Conservation (phyloP, 129 eudicot genomes). For the Flaveria sonorensis region DNA sequence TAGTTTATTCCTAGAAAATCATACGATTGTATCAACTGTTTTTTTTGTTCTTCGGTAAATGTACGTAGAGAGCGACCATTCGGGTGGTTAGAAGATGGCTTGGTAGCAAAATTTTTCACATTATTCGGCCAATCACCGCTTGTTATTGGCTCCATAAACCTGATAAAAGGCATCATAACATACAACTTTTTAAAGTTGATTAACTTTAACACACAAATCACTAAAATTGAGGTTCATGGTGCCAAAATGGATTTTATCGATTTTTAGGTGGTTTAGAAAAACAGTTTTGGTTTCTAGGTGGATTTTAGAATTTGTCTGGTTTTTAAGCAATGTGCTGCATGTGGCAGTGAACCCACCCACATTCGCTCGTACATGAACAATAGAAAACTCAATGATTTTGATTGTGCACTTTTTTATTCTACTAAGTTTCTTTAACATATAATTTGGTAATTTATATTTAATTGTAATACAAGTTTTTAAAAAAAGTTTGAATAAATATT, state of each 20-base stretch:
- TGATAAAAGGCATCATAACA: constrained; percentile 2
- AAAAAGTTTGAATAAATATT: too few species aligned
- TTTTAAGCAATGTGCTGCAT: too few species aligned
- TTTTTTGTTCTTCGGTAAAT: constrained; percentile 23
- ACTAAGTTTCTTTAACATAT: too few species aligned
- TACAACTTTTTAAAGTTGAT: neutral
- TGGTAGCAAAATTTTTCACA: constrained; percentile 35
- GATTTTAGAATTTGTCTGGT: too few species aligned
- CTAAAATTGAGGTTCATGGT: neutral
- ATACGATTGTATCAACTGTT: constrained; percentile 45
- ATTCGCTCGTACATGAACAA: neutral
- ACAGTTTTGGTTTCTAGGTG: neutral
- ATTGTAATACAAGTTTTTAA: too few species aligned
- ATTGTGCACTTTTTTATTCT: too few species aligned
- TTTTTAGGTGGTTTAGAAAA: neutral
- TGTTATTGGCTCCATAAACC: constrained; percentile 59
- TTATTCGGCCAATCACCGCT: constrained; percentile 49
- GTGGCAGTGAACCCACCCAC: neutral
- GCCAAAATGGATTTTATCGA: too few species aligned
- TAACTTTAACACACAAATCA: neutral
- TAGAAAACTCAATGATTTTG: too few species aligned
- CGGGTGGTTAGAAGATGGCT: constrained; percentile 30
- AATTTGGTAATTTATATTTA: too few species aligned
- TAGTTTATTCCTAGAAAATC: constrained; percentile 71
- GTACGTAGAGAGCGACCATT: constrained; percentile 6